Base-by-base conservation (phyloP, 2,329 filamentous ascomycete genomes). In the Penicillium sp. region DNA sequence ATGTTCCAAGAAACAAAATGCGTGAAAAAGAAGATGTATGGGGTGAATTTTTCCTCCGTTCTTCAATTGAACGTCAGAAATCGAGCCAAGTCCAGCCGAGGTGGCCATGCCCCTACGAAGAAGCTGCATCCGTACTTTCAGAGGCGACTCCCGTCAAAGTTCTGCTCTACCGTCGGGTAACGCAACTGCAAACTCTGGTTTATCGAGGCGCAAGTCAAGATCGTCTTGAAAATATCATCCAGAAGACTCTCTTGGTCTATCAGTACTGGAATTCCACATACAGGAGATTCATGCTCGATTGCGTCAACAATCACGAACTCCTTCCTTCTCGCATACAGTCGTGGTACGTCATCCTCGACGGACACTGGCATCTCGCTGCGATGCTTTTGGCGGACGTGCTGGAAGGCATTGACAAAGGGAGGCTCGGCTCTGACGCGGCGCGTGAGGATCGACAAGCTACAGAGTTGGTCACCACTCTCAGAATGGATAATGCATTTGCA, bases 101-200 rank as follows among this genome's bases (percentile, higher is more conserved):
- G 42, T 83, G 80, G 79, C 82, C 81, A 4, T 84, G 81, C 60
- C 72, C 79, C 0, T 78, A 80, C 53, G 74, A 79, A n/a, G 71
- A 74, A 6, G 80, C 81, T 1, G 74, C 79, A 2, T 67, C 75
- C 20, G 66, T 76, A 2, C 72, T 84, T 2, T 76, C 76, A 13
- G 75, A 79, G 50, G 78, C 81, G 3, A 79, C 80, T 2, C 80
- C 81, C 0, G 78, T 84, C 50, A 84, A 84, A 62, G 80, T 85
- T 1, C 69, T 84, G 2, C 73, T 84, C 2, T 85, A 80, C 58
- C 78, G 82, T 11, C 77, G 80, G 51, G 74, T 83, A 7, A 77
- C 78, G 0, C 78, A 77, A n/a, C 73, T 84, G 0, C 81, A 84
- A 56, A 79, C 76, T 20, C 69, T 80, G 4, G 55, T 83, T 9